Conservation (phyloP, 176 grass and related monocot genomes). For the Rhynchospora tenuis region DNA sequence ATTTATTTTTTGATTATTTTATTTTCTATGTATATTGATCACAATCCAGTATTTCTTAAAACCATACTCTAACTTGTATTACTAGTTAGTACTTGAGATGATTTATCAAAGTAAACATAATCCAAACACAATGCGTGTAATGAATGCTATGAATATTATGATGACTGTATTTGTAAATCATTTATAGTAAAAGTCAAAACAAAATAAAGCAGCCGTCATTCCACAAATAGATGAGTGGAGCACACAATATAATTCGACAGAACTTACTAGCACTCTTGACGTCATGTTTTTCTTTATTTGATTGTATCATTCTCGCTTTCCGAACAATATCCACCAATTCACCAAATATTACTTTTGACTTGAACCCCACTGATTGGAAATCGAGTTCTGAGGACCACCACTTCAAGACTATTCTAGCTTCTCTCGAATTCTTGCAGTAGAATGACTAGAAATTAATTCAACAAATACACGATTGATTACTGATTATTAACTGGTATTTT, state of each 20-base stretch:
- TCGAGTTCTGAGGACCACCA: constrained; percentile 19
- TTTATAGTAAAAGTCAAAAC: neutral
- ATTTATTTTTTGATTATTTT: no score
- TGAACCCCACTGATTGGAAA: neutral
- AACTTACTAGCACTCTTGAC: neutral
- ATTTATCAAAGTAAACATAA: neutral
- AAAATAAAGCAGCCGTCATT: neutral
- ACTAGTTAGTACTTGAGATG: neutral
- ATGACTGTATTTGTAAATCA: neutral
- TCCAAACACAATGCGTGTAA: neutral
- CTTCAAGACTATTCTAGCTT: neutral
- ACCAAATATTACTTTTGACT: constrained; percentile 14
- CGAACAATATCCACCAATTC: neutral
- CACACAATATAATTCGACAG: neutral
- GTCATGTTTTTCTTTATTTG: neutral
- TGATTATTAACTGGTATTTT: neutral
- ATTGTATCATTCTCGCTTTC: constrained; percentile 1
- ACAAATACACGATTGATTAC: neutral
- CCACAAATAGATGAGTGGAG: constrained; percentile 7
- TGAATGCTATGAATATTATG: neutral
- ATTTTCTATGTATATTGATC: no score
- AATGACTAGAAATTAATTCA: neutral
- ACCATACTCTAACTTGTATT: neutral
- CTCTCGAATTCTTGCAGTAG: neutral
- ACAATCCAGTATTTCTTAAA: no score